Evolutionary conservation across 768 basidiomycete genomes (phyloP).

Genomic region (Pleurotus citrinopileatus): DNA sequence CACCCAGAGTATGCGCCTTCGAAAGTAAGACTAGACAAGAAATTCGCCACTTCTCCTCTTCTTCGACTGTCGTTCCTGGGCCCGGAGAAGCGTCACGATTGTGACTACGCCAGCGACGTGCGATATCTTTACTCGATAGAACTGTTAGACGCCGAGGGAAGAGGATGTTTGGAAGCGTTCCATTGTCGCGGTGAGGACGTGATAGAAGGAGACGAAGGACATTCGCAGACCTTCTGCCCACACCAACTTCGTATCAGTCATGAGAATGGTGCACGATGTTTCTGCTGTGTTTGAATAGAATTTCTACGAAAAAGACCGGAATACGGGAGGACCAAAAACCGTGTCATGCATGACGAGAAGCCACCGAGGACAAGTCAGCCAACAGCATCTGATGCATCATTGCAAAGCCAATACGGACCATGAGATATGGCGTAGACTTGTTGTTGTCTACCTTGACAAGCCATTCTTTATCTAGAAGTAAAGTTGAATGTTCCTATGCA

Average conservation of each 20-base stretch:
- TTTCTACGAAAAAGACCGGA: conserved; percentile 45
- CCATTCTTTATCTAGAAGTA: conserved; percentile 69
- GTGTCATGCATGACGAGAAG: background rate
- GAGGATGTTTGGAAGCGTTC: conserved; percentile 13
- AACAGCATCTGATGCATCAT: background rate
- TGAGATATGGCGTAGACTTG: conserved; percentile 64
- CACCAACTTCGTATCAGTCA: conserved; percentile 73
- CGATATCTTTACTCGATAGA: conserved; percentile 53
- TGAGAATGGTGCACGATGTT: conserved; percentile 53
- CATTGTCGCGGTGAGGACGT: conserved; percentile 10
- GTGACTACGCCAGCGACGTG: conserved; percentile 67
- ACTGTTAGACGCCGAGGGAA: conserved; percentile 30
- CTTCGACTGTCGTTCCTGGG: conserved; percentile 27
- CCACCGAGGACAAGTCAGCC: background rate
- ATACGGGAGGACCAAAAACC: conserved; percentile 4
- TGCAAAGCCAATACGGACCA: conserved; percentile 46
- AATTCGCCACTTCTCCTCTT: conserved; percentile 65
- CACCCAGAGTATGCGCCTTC: conserved; percentile 60
- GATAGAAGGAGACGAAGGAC: conserved; percentile 3
- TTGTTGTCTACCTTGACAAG: conserved; percentile 61
- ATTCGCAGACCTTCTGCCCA: conserved; percentile 66
- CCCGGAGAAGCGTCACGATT: conserved; percentile 37
- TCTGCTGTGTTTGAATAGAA: conserved; percentile 55
- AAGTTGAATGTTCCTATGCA: conserved; percentile 53
- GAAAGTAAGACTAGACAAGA: conserved; percentile 52